Evolutionary conservation across 805 yeast genomes (phyloP).

Genomic region (Tanozyma kutaoensis): DNA sequence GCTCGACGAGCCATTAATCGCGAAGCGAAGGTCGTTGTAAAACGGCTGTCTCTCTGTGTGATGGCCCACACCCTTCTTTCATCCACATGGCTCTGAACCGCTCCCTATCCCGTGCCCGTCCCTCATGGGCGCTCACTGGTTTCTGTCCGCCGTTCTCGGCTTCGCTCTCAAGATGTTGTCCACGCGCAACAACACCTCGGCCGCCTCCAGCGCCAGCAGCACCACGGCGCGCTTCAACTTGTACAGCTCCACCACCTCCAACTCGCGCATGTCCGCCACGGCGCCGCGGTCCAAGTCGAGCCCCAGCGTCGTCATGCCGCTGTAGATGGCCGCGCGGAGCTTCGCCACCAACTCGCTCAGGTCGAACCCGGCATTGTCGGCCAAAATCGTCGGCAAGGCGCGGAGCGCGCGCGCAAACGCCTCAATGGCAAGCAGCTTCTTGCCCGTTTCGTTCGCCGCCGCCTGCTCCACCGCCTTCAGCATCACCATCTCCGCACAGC

Average conservation of each 20-base stretch:
- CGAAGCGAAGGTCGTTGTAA: no score
- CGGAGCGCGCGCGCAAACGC: slow-evolving; percentile 89
- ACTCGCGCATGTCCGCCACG: slow-evolving; percentile 87
- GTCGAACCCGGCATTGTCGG: slow-evolving; percentile 96
- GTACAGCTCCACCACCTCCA: slow-evolving; percentile 86
- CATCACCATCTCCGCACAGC: slow-evolving; percentile 85
- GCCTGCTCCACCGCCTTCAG: slow-evolving; percentile 89
- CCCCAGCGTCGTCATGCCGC: slow-evolving; percentile 87
- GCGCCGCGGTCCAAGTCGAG: slow-evolving; percentile 74
- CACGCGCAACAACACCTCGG: slow-evolving; percentile 88
- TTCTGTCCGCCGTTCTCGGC: slow-evolving; percentile 93
- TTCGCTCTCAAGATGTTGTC: slow-evolving; percentile 95
- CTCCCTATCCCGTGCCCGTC: no score
- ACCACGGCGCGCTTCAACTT: slow-evolving; percentile 91
- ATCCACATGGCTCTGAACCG: no score
- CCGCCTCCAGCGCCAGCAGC: slow-evolving; percentile 93
- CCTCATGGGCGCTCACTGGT: no score
- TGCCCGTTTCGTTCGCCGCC: slow-evolving; percentile 84
- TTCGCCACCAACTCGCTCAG: slow-evolving; percentile 86
- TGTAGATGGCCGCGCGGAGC: slow-evolving; percentile 80
- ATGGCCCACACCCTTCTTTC: no score
- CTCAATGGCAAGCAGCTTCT: slow-evolving; percentile 87
- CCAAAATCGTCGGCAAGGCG: slow-evolving; percentile 88
- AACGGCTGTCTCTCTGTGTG: no score
- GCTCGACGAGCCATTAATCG: no score